Percentiles rank a stretch among this genome's conserved stretches.
Conservation (phyloP, 148 eudicot genomes). For the Arbutus unedo region DNA sequence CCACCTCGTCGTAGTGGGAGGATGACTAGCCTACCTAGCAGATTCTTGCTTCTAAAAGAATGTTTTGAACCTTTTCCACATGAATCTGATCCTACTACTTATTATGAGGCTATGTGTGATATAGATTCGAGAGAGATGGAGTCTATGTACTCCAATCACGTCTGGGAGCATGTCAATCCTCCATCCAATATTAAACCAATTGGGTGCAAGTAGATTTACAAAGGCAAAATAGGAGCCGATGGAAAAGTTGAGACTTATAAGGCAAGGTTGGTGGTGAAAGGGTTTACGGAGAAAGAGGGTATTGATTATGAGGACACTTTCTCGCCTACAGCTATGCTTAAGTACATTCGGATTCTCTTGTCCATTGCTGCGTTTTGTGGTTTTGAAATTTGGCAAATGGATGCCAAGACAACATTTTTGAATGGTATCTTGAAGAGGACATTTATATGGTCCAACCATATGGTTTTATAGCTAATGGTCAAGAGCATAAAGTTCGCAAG, state of each 20-base stretch:
- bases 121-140: background rate
- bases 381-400: background rate
- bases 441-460: background rate
- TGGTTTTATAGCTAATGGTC: background rate
- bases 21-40: too few species aligned
- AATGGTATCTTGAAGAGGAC: background rate
- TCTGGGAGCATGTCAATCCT: background rate
- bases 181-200: background rate
- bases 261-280: background rate
- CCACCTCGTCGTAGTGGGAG: background rate
- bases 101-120: background rate
- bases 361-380: background rate
- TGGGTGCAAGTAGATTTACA: background rate
- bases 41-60: too few species aligned
- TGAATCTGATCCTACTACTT: background rate
- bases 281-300: background rate
- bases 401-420: background rate
- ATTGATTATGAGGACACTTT: constrained; percentile 1
- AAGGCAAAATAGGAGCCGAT: background rate
- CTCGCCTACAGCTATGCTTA: background rate
- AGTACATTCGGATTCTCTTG: background rate
- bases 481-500: background rate
- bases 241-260: background rate
- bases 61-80: too few species aligned
- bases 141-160: background rate